phyloP scores from a whole-genome alignment of 2,329 filamentous ascomycete species.

The Cladosporium sp. region DNA sequence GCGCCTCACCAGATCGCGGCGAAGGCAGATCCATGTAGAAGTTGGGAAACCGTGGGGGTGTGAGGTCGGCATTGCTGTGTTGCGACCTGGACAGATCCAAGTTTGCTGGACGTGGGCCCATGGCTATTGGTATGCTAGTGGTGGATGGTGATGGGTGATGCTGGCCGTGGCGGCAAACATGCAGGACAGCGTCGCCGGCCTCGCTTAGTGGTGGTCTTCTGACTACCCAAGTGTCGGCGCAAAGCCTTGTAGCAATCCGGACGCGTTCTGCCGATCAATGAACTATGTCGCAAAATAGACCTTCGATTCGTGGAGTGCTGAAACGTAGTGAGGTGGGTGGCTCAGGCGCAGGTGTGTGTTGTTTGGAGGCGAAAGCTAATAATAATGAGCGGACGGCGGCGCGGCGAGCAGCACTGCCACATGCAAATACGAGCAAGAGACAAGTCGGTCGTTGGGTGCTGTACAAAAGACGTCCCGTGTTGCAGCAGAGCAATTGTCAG shows the following conservation, averaged over 20 bases:
- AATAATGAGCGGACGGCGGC: conserved; percentile 18
- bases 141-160: not conserved
- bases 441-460: not conserved
- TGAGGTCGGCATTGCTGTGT: conserved; percentile 26
- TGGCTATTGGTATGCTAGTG: conserved; percentile 23
- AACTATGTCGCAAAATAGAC: not conserved
- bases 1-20: conserved; percentile 60
- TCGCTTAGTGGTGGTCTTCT: not conserved
- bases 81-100: conserved; percentile 24
- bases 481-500: not conserved
- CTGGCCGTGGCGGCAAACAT: conserved; percentile 3
- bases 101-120: conserved; percentile 35
- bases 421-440: conserved; percentile 7
- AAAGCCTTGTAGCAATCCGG: not conserved
- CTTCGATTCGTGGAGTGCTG: conserved; percentile 8
- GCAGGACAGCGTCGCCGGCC: not conserved
- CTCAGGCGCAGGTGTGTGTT: conserved; percentile 6
- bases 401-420: conserved; percentile 21
- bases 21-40: conserved; percentile 47
- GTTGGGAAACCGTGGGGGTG: conserved; percentile 30
- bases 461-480: conserved; percentile 5
- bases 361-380: not conserved
- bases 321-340: conserved; percentile 1
- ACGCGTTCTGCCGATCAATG: not conserved
- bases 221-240: not conserved